These are phyloP conservation scores for Sarocladium strictum DNA, from an alignment of 2,329 filamentous ascomycete genomes.

Conservation along the genomic window DNA sequence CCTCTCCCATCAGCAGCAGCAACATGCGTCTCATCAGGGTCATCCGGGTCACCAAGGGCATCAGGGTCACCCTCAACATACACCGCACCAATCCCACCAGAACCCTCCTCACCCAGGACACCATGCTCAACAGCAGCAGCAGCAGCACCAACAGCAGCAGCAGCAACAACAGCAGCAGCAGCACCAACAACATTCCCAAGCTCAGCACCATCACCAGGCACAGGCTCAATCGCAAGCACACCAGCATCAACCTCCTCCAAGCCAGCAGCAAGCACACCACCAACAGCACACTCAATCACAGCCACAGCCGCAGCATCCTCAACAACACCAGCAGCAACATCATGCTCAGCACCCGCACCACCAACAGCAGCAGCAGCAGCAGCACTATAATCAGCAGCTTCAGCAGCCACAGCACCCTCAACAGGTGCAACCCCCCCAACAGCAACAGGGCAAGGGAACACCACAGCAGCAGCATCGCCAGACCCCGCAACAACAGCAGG, in stretches of 20 bases:
- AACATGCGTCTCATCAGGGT: slow-evolving; percentile 20
- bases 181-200: slow-evolving; percentile 20
- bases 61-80: slow-evolving; percentile 20
- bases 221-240: slow-evolving; percentile 13
- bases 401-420: slow-evolving; percentile 20
- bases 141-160: slow-evolving; percentile 3
- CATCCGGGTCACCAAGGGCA: slow-evolving; percentile 19
- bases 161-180: slow-evolving; percentile 20
- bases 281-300: slow-evolving; percentile 20
- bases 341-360: slow-evolving; percentile 20
- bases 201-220: background rate
- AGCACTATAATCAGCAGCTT: slow-evolving; percentile 24
- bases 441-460: slow-evolving; percentile 19
- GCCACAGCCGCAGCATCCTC: slow-evolving; percentile 17
- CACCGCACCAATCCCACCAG: slow-evolving; percentile 19
- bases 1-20: slow-evolving; percentile 35
- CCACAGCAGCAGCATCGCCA: slow-evolving; percentile 25
- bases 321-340: slow-evolving; percentile 20
- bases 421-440: slow-evolving; percentile 13
- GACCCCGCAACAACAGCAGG: slow-evolving; percentile 20
- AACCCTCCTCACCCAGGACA: slow-evolving; percentile 19
- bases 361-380: slow-evolving; percentile 21
- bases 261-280: slow-evolving; percentile 24
- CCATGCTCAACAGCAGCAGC: slow-evolving; percentile 20
- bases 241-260: slow-evolving; percentile 21